These are phyloP conservation scores for Gentiana straminea DNA, from an alignment of 257 asterid species.

Conservation along the genomic window DNA sequence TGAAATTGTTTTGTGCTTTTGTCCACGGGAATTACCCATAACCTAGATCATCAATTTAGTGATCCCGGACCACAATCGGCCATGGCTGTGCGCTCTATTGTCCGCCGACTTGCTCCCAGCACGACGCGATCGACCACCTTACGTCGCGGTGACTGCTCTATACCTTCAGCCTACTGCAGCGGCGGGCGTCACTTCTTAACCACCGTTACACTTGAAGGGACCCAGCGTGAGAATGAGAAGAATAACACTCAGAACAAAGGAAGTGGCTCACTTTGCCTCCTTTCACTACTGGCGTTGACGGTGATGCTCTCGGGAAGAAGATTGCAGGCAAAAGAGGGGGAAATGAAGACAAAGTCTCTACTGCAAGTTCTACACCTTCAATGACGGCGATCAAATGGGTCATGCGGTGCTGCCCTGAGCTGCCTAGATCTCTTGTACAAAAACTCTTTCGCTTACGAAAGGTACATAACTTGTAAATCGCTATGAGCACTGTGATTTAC, in stretches of 20 bases:
- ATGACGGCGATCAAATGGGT: constrained; percentile 81
- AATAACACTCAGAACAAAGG: constrained; percentile 13
- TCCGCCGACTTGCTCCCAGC: constrained; percentile 37
- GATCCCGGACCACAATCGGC: constrained; percentile 8
- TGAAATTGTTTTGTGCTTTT: too few relatives aligned
- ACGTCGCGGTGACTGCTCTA: constrained; percentile 1
- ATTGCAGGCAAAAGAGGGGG: constrained; percentile 9
- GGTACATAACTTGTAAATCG: constrained; percentile 21
- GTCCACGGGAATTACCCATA: background rate
- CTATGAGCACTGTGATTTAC: too few relatives aligned
- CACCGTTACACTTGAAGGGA: constrained; percentile 14
- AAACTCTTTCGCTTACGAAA: constrained; percentile 83
- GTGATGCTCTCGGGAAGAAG: constrained; percentile 33
- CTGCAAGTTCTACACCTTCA: background rate
- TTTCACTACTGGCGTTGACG: constrained; percentile 41
- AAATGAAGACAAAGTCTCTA: background rate
- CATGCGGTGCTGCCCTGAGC: constrained; percentile 67
- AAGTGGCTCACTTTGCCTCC: constrained; percentile 64
- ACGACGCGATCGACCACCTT: constrained; percentile 21
- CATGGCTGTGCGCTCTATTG: constrained; percentile 35
- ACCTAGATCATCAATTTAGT: background rate
- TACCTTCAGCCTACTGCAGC: background rate
- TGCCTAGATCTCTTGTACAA: constrained; percentile 78
- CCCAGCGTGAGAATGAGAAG: constrained; percentile 13
- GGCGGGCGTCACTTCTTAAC: constrained; percentile 21